Conservation (phyloP, 2,329 filamentous ascomycete genomes). For the Monosporascus ibericus region DNA sequence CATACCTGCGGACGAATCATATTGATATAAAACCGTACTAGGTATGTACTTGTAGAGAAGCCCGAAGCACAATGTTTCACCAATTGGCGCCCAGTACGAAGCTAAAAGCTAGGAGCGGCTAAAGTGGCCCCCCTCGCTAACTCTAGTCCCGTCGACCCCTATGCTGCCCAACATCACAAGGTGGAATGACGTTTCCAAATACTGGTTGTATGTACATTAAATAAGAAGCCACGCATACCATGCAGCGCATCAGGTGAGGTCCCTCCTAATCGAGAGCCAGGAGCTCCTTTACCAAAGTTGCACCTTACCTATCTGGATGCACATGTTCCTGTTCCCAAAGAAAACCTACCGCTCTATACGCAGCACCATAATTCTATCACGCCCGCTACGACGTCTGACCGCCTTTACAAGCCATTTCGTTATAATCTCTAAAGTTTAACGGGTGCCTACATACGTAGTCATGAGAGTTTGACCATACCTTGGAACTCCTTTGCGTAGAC, state of each 20-base stretch:
- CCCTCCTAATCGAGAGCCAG: too few relatives aligned
- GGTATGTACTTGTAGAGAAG: too few relatives aligned
- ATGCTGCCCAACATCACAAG: not conserved
- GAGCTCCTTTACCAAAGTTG: not conserved
- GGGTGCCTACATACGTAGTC: constrained; percentile 69
- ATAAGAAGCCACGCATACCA: too few relatives aligned
- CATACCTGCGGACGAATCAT: too few relatives aligned
- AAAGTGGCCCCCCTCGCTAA: not conserved
- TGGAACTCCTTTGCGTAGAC: not conserved
- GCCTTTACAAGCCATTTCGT: not conserved
- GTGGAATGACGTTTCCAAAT: too few relatives aligned
- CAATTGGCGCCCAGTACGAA: too few relatives aligned
- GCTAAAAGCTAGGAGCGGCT: too few relatives aligned
- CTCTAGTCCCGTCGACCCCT: not conserved
- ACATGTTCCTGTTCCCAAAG: not conserved
- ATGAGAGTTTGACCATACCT: constrained; percentile 2
- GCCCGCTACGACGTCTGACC: not conserved
- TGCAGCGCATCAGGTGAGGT: too few relatives aligned
- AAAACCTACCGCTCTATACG: not conserved
- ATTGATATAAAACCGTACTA: too few relatives aligned
- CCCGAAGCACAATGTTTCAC: too few relatives aligned
- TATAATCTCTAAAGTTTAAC: constrained; percentile 63
- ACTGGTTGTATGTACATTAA: too few relatives aligned
- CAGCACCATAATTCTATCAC: not conserved
- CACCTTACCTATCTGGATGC: not conserved